Base-by-base conservation (phyloP, 2,329 filamentous ascomycete species). In the Pyrenochaeta sp. region DNA sequence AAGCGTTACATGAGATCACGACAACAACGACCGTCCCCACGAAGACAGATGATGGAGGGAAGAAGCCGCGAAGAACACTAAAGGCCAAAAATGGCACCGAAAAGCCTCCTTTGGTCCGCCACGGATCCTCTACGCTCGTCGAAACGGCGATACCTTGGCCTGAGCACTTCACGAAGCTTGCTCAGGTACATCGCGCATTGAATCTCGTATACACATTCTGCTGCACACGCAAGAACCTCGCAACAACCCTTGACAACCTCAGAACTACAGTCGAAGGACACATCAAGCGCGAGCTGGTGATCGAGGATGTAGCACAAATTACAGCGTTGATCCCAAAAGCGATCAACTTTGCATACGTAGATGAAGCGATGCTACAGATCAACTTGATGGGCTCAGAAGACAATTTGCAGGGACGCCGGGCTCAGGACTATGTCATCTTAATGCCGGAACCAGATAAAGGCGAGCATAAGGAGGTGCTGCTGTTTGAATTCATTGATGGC, bases 141-240 rank as follows among this genome's bases (percentile, higher is more conserved):
- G 82, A 85, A 63, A 77, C 82, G 1, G 74, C 82, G 1, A 80
- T 84, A 50, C 84, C 85, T 42, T 97, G 94, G 93, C 93, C 93
- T 0, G 83, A 86, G 1, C 82, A 85, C 45, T 91, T 98, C 76
- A 89, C 87, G 55, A 81, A 83, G 42, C 83, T 98, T 8, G 88
- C 90, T 27, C 88, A 89, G 74, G 91, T 89, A 0, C 91, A 98
- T 74, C 86, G 88, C 59, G 94, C 95, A 1, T 80, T 99, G 58
- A 99, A 97, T 68, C 80, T 98, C 1, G 92, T 98, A 0, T 97
- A 92, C 69, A 98, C 95, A 0, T 98, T 99, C 73, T 96, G 92
- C 80, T 95, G 89, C 73, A 94, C 94, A 1, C 88, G 95, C 45
- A 97, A 96, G 74, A 91, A 98, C 69, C 84, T 98, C 28, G 89